phyloP scores from a whole-genome alignment of 768 basidiomycete genomes.

The Mycena polygramma region DNA sequence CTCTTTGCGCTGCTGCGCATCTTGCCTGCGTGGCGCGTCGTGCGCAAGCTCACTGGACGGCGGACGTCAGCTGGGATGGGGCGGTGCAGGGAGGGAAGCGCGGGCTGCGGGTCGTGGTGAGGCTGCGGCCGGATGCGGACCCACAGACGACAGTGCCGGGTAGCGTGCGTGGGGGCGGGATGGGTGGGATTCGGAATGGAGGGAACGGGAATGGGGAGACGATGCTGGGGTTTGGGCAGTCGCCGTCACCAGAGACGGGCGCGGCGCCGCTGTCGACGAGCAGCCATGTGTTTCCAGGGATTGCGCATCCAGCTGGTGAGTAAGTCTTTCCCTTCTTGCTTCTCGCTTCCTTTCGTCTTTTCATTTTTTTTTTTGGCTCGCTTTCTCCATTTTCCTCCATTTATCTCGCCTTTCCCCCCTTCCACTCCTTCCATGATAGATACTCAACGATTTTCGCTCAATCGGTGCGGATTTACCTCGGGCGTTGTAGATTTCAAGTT shows the following conservation, averaged over 20 bases:
- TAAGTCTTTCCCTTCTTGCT: neutral
- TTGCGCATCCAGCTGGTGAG: slow-evolving; percentile 70
- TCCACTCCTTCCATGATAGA: too few relatives aligned
- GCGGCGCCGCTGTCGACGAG: slow-evolving; percentile 58
- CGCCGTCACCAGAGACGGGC: slow-evolving; percentile 52
- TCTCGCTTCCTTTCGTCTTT: neutral
- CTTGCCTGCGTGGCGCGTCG: slow-evolving; percentile 84
- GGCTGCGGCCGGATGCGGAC: slow-evolving; percentile 35
- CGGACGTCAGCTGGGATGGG: too few relatives aligned
- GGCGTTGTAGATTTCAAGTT: too few relatives aligned
- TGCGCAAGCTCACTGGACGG: slow-evolving; percentile 69
- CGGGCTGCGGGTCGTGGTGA: slow-evolving; percentile 42
- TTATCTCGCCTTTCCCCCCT: neutral
- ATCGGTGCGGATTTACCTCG: too few relatives aligned
- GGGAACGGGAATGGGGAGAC: neutral
- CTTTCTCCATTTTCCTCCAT: neutral
- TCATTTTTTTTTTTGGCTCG: too few relatives aligned
- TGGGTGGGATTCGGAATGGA: too few relatives aligned
- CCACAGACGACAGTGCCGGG: neutral
- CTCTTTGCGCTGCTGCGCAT: slow-evolving; percentile 80
- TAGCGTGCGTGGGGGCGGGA: too few relatives aligned
- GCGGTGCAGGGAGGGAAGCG: neutral
- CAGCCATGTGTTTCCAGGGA: slow-evolving; percentile 71
- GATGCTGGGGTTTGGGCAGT: slow-evolving; percentile 57
- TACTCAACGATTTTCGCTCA: too few relatives aligned